phyloP scores from a whole-genome alignment of 108 stramenopile genomes.

The Hondaea fermentalgiana region DNA sequence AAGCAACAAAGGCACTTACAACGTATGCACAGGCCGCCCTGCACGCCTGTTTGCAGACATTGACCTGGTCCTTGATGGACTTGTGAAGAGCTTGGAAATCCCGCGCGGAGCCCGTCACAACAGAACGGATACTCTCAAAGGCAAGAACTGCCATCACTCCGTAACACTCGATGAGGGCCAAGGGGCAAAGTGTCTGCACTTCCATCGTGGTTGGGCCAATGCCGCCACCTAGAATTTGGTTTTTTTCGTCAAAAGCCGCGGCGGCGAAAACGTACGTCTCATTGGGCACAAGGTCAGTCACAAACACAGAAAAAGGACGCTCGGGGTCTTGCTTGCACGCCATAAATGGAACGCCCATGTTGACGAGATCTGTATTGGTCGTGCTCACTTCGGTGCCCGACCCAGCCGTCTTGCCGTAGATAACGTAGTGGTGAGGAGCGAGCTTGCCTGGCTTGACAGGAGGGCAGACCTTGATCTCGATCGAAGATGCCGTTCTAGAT shows the following conservation, averaged over 20 bases:
- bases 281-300: neutral
- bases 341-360: neutral
- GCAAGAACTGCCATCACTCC: neutral
- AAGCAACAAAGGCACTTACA: neutral
- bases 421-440: neutral
- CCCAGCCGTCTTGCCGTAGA: neutral
- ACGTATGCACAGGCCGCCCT: neutral
- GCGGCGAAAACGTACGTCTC: neutral
- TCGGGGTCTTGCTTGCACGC: too few relatives aligned
- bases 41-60: neutral
- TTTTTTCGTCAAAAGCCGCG: neutral
- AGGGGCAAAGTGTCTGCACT: neutral
- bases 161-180: neutral
- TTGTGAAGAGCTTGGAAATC: neutral
- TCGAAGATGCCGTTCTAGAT: neutral
- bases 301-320: neutral
- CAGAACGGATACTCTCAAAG: neutral
- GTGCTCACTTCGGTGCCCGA: conserved; percentile 5
- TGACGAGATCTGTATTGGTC: neutral
- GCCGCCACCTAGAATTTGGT: neutral
- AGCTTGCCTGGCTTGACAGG: too few relatives aligned
- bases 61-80: neutral
- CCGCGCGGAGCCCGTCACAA: neutral
- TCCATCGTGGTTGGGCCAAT: neutral
- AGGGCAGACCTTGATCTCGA: neutral